Conservation (phyloP, 2,329 filamentous ascomycete species). For the Alternaria dauci region DNA sequence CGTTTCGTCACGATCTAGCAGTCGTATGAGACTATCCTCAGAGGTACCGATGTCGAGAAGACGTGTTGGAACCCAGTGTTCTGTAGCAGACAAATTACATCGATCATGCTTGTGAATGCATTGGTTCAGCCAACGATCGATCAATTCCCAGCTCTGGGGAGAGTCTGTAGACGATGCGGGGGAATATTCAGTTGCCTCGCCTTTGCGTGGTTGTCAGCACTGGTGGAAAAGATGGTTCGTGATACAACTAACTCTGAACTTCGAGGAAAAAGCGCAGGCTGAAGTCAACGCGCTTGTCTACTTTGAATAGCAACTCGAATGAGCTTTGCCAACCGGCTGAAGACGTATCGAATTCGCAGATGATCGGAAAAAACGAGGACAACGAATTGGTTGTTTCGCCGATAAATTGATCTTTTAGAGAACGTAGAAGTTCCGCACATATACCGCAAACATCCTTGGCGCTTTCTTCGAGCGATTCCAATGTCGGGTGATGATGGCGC, state of each 20-base stretch:
- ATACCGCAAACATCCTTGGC: neutral
- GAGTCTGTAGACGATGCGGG: slow-evolving; percentile 1
- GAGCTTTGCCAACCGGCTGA: slow-evolving; percentile 6
- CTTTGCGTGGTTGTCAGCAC: neutral
- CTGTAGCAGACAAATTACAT: neutral
- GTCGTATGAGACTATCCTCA: neutral
- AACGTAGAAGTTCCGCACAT: neutral
- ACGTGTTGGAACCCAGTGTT: neutral
- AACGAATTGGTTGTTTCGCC: neutral
- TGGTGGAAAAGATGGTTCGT: neutral
- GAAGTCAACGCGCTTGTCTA: neutral
- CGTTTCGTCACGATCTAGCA: neutral
- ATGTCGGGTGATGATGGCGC: neutral
- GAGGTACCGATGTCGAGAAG: neutral
- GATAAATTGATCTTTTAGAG: neutral
- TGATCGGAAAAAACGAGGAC: neutral
- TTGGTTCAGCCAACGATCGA: neutral
- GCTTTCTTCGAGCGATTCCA: neutral
- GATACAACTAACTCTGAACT: neutral
- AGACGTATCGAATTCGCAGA: neutral
- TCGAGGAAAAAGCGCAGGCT: neutral
- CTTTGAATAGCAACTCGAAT: neutral
- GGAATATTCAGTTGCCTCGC: neutral
- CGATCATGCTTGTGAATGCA: neutral
- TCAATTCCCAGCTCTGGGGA: neutral